phyloP scores from a whole-genome alignment of 1,139 yeast species.

The Geotrichum cucujoidarum region DNA sequence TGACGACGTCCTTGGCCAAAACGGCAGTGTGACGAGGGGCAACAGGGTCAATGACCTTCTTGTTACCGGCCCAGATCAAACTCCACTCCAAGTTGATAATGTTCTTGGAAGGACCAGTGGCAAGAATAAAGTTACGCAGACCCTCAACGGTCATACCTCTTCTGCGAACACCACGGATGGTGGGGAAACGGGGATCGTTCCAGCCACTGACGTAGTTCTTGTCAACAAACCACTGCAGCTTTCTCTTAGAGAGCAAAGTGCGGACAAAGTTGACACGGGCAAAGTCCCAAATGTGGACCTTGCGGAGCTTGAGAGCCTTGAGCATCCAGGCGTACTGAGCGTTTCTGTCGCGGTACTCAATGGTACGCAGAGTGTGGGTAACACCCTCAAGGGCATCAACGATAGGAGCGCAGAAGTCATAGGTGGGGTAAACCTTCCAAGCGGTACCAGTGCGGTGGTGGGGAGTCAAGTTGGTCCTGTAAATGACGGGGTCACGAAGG shows the following conservation, averaged over 20 bases:
- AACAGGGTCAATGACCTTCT: slow-evolving; percentile 91
- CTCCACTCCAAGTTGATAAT: slow-evolving; percentile 96
- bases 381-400: slow-evolving; percentile 95
- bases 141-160: slow-evolving; percentile 99
- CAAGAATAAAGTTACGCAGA: slow-evolving; percentile 79
- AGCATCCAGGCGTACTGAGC: slow-evolving; percentile 97
- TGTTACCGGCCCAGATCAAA: slow-evolving; percentile 93
- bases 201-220: slow-evolving; percentile 78
- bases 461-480: slow-evolving; percentile 93
- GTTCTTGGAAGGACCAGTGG: slow-evolving; percentile 97
- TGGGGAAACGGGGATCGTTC: slow-evolving; percentile 99
- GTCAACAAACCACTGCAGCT: slow-evolving; percentile 97
- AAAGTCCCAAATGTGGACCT: slow-evolving; percentile 95
- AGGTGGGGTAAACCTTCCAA: slow-evolving; percentile 96
- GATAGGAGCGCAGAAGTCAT: slow-evolving; percentile 96
- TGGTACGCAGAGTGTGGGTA: slow-evolving; percentile 94
- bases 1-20: slow-evolving; percentile 53
- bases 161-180: slow-evolving; percentile 97
- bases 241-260: slow-evolving; percentile 91
- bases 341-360: slow-evolving; percentile 96
- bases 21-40: slow-evolving; percentile 94
- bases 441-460: slow-evolving; percentile 89
- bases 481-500: slow-evolving; percentile 92
- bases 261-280: slow-evolving; percentile 94
- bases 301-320: slow-evolving; percentile 70